phyloP scores from a whole-genome alignment of 768 basidiomycete genomes.

The Phylloporus scabripes region DNA sequence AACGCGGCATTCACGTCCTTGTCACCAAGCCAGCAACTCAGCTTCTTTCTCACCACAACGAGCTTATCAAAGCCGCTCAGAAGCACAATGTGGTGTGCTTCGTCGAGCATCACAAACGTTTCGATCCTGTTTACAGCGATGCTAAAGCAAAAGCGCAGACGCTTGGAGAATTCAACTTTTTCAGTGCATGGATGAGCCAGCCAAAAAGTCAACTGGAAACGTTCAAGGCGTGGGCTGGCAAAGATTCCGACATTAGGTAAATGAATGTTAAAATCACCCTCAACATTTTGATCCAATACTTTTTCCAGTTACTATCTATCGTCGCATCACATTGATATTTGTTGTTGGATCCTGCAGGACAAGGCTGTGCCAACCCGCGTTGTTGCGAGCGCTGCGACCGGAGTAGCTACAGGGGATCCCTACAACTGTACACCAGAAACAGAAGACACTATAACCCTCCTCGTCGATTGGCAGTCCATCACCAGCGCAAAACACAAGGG shows the following conservation, averaged over 20 bases:
- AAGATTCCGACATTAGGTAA: slow-evolving; percentile 87
- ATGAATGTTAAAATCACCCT: background rate
- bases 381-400: slow-evolving; percentile 84
- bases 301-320: slow-evolving; percentile 81
- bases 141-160: slow-evolving; percentile 70
- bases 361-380: slow-evolving; percentile 77
- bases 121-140: slow-evolving; percentile 91
- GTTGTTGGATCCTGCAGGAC: slow-evolving; percentile 79
- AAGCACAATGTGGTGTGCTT: slow-evolving; percentile 82
- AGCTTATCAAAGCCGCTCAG: slow-evolving; percentile 68
- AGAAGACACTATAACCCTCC: slow-evolving; percentile 91
- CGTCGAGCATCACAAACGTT: slow-evolving; percentile 93
- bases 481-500: slow-evolving; percentile 71
- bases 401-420: slow-evolving; percentile 85
- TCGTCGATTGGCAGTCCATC: slow-evolving; percentile 90
- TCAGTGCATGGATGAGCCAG: slow-evolving; percentile 97
- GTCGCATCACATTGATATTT: slow-evolving; percentile 90
- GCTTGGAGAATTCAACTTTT: slow-evolving; percentile 92
- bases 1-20: slow-evolving; percentile 80
- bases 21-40: slow-evolving; percentile 93
- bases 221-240: slow-evolving; percentile 93
- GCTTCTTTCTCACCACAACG: slow-evolving; percentile 74
- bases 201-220: slow-evolving; percentile 93
- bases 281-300: background rate
- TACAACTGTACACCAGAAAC: slow-evolving; percentile 83